These are phyloP conservation scores for Pichia sp. DNA, from an alignment of 1,139 yeast genomes.

Conservation along the genomic window DNA sequence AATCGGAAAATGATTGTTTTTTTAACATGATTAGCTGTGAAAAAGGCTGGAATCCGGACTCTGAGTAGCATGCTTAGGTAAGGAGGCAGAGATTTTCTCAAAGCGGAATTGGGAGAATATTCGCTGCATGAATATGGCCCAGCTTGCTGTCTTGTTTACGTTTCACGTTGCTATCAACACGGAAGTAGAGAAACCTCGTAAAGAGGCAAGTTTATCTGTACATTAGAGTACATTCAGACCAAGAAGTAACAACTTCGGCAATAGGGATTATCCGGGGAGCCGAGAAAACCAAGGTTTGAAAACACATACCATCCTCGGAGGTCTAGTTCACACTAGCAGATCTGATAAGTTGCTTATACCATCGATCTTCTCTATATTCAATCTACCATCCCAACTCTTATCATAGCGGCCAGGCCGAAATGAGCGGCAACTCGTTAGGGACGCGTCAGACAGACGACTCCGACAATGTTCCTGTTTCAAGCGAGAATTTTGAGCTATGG, in stretches of 20 bases:
- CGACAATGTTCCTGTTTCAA: conserved; percentile 18
- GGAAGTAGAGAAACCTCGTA: not conserved
- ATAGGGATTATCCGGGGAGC: no score
- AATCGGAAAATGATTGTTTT: not conserved
- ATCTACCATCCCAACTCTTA: not conserved
- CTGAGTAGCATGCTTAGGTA: not conserved
- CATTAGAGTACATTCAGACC: not conserved
- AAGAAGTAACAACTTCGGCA: no score
- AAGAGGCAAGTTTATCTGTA: not conserved
- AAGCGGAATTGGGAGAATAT: not conserved
- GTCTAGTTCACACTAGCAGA: not conserved
- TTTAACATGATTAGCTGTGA: not conserved
- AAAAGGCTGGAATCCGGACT: not conserved
- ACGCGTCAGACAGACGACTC: conserved; percentile 3
- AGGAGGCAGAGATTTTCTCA: not conserved
- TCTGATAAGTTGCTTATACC: not conserved
- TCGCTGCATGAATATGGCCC: not conserved
- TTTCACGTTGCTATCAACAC: not conserved
- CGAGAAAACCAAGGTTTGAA: not conserved
- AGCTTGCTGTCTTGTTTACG: conserved; percentile 4
- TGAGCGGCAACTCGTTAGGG: not conserved
- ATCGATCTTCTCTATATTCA: no score
- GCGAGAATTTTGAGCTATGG: conserved; percentile 85
- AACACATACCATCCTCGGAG: not conserved
- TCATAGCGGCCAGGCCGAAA: not conserved